Base-by-base conservation (phyloP, 306 rosid genomes). In the Cajanus cajan region DNA sequence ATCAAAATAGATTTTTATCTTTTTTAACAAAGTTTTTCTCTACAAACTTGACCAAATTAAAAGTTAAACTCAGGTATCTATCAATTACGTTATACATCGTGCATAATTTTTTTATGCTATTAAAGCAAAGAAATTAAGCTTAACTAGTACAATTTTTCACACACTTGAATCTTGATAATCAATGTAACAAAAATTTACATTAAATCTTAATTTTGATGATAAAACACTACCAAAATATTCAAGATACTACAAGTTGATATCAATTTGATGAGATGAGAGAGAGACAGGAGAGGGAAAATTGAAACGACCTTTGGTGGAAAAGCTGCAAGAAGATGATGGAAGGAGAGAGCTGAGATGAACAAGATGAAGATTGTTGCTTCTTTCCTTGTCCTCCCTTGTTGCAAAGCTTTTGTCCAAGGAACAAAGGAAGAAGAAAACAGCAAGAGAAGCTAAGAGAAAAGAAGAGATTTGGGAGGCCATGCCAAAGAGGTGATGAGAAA, bases 241-340 rank as follows among this genome's bases (percentile, higher is more conserved):
- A 11, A 22, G 15, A 21, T 19, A 52, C 58, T 51, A 51, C 3
- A 19, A 8, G 28, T 52, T 19, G 0, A 25, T 12, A 13, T 11
- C 16, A 58, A 25, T 58, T 5, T 55, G n/a, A 24, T 1, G 22
- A 16, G 39, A 34, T 22, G 63, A 54, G 67, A 4, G 48, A 2
- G 31, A n/a, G 15, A 21, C 8, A 48, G 28, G 50, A 61, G 11
- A 28, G 31, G 3, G 48, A 58, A 63, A 18, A 54, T 13, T 83
- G 71, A 73, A 24, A 34, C 45, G 22, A 86, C 92, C 94, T 86
- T 68, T 43, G 47, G 76, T n/a, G 15, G 88, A 71, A 80, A 84
- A 71, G 79, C 8, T 71, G 85, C 94, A 90, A 61, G 83, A 82
- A 13, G 92, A 15, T 55, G 90, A 86, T 39, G 94, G 94, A 1